Evolutionary conservation across 768 basidiomycete genomes (phyloP), one percentile per base, ranked within the genome.

Genomic region (Fomitopsis pulvina): DNA sequence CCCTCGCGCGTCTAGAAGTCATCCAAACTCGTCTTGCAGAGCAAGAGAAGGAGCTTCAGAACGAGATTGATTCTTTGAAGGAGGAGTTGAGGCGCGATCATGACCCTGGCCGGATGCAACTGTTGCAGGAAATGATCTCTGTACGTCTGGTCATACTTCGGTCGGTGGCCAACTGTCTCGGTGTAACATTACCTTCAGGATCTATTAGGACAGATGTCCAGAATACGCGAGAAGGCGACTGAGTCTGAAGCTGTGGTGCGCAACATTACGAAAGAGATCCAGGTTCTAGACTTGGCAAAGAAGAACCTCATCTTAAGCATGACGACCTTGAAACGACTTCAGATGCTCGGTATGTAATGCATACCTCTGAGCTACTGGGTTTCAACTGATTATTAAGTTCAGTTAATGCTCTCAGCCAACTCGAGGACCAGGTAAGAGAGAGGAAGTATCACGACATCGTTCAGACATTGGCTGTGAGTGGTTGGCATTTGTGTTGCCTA

Each of bases 211-310:
- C 95, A 98, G 70, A 95, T 97, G 82, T 93, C 87, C 30, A 86
- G 87, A 49, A 96, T 98, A 56, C 80, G 92, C 39, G 93, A 97
- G 68, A 97, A 97, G 63, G 93, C 95, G 0, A 89, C 92, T 1
- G 96, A 99, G 63, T 93, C 92, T 2, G 96, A 98, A 60, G 92
- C 92, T 1, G 91, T 98, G 42, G 96, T 98, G 22, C 78, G 87
- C 47, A 83, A 91, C 57, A 96, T 98, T 56, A 99, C 96, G 2
- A 87, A 89, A 56, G 96, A 99, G 66, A 98, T 99, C 42, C 94
- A 97, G 64, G 80, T 87, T 4, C 75, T 99, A 27, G 96, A 98
- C 65, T 70, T 88, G 29, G 93, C 92, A 16, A 97, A 98, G 77
- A 85, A 83, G 69, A 96, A 98, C 61, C 77, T 99, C 44, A 85